Conservation (phyloP, 1,139 yeast genomes). For the Arxiozyma heterogenica region DNA sequence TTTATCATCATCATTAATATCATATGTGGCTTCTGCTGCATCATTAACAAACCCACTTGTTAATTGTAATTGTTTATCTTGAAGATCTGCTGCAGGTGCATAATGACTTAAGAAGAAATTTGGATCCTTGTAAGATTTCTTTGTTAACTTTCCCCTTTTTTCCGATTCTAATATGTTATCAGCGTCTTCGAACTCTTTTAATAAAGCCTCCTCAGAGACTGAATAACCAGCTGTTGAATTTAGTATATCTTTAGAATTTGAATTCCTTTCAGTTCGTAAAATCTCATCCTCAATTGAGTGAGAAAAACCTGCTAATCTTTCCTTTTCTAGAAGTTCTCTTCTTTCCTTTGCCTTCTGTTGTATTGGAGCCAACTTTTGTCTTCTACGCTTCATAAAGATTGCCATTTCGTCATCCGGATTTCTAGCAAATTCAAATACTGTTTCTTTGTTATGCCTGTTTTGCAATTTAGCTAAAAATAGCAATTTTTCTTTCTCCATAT, state of each 20-base stretch:
- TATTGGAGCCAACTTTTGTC: conserved; percentile 81
- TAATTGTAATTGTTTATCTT: conserved; percentile 68
- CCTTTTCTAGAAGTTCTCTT: conserved; percentile 59
- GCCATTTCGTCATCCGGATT: conserved; percentile 63
- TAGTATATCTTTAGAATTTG: conserved; percentile 31
- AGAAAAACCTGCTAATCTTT: conserved; percentile 64
- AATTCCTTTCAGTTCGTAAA: conserved; percentile 38
- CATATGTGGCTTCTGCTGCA: conserved; percentile 79
- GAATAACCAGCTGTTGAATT: conserved; percentile 40
- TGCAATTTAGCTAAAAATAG: conserved; percentile 61
- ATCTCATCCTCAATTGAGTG: conserved; percentile 69
- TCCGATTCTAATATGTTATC: conserved; percentile 37
- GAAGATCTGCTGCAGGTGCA: conserved; percentile 73
- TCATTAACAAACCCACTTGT: conserved; percentile 68
- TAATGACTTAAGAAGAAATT: conserved; percentile 79
- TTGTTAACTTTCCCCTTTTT: conserved; percentile 31
- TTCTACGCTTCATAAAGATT: conserved; percentile 74
- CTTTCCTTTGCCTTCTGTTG: conserved; percentile 71
- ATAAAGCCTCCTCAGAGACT: conserved; percentile 44
- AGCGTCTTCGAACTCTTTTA: conserved; percentile 51
- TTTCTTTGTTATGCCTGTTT: conserved; percentile 66
- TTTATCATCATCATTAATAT: conserved; percentile 72
- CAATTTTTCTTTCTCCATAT: conserved; percentile 65
- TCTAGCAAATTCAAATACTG: conserved; percentile 82
- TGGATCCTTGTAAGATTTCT: conserved; percentile 62